Evolutionary conservation across 2,329 filamentous ascomycete genomes (phyloP), one percentile per base, ranked within the genome.

Genomic region (Stachybotrys elegans): DNA sequence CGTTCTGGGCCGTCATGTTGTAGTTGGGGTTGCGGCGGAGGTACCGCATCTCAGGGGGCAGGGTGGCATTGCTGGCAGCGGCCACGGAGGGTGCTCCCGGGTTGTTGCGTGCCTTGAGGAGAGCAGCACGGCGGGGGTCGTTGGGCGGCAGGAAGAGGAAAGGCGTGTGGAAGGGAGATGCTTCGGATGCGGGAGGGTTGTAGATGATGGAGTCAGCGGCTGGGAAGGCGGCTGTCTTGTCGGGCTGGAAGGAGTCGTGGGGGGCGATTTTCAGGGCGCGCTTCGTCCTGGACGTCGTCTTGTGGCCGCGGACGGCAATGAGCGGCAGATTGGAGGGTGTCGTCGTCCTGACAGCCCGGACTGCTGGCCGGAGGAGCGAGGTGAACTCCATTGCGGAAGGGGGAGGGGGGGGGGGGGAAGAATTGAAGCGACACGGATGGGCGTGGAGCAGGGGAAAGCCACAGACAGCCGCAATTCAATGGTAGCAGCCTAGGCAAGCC

Each of bases 81-180:
- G 48, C 32, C 1, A 53, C 36, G 7, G 56, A 41, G 7, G 57
- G 32, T 22, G 54, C 58, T 22, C 54, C 44, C 12, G 62, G 57
- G 23, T 57, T 57, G 47, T 61, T 60, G 25, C 78, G 69, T 32
- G 67, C 58, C 14, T 66, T 62, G 32, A 77, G 63, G 59, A 75
- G 71, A 38, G 71, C 69, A 42, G 66, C 63, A 22, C 76, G 73
- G 38, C 77, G 73, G 14, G 76, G 75, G 57, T 81, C 78, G 51
- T 57, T 62, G 41, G 69, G 71, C 43, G 81, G 81, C 22, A 84
- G 73, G 65, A 84, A 84, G 58, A 81, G 76, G 65, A 81, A 75
- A 45, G 81, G 81, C n/a, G 81, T 84, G 66, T 84, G 76, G 55
- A 71, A 72, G 45, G 81, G 78, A n/a, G 77, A 75, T 4, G 75